Percentiles rank a stretch among this genome's conserved stretches.
phyloP scores from a whole-genome alignment of 139 green algal genomes.

The Micractinium sp. region DNA sequence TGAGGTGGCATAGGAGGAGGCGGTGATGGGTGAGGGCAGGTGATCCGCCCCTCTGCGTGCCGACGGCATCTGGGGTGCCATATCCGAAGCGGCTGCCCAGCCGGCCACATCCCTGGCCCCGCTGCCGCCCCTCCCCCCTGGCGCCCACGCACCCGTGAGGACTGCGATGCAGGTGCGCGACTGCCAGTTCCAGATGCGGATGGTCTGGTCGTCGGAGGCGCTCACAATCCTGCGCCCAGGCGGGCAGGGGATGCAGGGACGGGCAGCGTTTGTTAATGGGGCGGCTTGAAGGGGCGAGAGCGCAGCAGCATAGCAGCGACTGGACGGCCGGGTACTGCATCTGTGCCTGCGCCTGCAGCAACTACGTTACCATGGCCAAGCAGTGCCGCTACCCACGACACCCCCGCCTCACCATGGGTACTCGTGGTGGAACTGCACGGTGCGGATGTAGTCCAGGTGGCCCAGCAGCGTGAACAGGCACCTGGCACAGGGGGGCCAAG shows the following conservation, averaged over 20 bases:
- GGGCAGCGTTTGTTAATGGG: no score
- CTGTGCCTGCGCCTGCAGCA: no score
- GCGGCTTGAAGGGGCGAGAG: no score
- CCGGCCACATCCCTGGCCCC: no score
- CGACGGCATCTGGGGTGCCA: no score
- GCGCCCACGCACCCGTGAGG: constrained; percentile 71
- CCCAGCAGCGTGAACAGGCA: constrained; percentile 99
- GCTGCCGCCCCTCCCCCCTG: not conserved
- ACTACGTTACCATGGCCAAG: no score
- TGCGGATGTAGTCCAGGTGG: constrained; percentile 99
- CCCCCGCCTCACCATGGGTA: constrained; percentile 79
- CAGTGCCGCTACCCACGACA: no score
- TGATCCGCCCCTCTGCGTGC: no score
- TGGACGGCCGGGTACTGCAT: no score
- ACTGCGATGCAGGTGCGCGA: constrained; percentile 94
- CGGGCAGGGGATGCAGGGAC: no score
- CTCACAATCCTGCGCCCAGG: constrained; percentile 79
- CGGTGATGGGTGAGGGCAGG: not conserved
- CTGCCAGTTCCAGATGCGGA: constrained; percentile 99
- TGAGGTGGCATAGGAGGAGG: not conserved
- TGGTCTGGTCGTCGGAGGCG: constrained; percentile 98
- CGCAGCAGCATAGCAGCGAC: no score
- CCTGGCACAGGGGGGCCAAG: not conserved
- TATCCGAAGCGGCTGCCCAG: no score
- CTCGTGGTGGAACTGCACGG: constrained; percentile 94